Percentiles rank a stretch among this genome's conserved stretches.
These are phyloP conservation scores for Fusarium camptoceras DNA, from an alignment of 2,329 filamentous ascomycete species.

Conservation along the genomic window DNA sequence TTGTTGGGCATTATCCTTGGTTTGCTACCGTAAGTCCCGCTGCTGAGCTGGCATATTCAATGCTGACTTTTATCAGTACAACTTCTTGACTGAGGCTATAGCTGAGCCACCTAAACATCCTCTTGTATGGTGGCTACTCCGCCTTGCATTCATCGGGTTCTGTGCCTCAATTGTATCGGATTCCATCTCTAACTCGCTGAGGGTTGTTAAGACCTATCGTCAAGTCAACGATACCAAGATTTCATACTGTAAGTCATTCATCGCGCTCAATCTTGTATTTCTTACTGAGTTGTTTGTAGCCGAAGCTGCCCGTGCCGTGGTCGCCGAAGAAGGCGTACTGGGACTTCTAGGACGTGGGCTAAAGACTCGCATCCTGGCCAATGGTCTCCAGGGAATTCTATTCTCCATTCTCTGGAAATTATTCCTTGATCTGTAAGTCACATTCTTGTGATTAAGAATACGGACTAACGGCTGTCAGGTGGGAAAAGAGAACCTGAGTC, in stretches of 20 bases:
- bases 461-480: not conserved
- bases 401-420: conserved; percentile 64
- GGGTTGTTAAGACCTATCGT: conserved; percentile 62
- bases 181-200: conserved; percentile 59
- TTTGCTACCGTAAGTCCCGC: conserved; percentile 56
- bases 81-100: conserved; percentile 55
- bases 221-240: conserved; percentile 62
- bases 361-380: conserved; percentile 61
- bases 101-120: conserved; percentile 55
- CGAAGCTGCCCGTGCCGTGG: conserved; percentile 56
- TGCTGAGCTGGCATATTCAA: rapidly evolving
- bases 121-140: conserved; percentile 56
- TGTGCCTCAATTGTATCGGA: conserved; percentile 60
- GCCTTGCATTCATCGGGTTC: conserved; percentile 54
- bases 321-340: conserved; percentile 55
- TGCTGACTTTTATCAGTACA: conserved; percentile 52
- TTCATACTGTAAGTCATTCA: conserved; percentile 54
- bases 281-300: conserved; percentile 43
- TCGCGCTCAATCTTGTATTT: rapidly evolving
- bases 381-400: conserved; percentile 59
- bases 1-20: conserved; percentile 63
- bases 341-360: conserved; percentile 60
- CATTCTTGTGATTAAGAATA: rapidly evolving
- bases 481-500: conserved; percentile 12
- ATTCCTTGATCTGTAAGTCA: conserved; percentile 60